Evolutionary conservation across 176 grass and related monocot species (phyloP).

Genomic region (Eragrostis curvula): DNA sequence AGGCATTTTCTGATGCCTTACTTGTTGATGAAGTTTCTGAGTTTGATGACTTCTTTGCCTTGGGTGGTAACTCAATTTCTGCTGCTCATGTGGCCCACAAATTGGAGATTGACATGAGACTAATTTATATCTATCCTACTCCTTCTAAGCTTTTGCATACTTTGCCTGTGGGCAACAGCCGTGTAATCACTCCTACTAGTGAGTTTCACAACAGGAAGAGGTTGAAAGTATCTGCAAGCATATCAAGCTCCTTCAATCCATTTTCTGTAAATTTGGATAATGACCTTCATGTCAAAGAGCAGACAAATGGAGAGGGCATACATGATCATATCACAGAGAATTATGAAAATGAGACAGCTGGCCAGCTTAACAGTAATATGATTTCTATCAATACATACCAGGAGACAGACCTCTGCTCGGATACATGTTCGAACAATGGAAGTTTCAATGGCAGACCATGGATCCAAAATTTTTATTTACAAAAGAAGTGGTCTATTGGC

Average conservation of each 20-base stretch:
- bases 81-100: constrained; percentile 79
- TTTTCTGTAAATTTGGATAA: constrained; percentile 6
- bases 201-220: constrained; percentile 40
- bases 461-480: constrained; percentile 50
- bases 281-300: constrained; percentile 17
- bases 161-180: constrained; percentile 41
- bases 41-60: constrained; percentile 79
- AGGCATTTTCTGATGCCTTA: constrained; percentile 79
- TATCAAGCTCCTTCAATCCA: constrained; percentile 10
- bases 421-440: constrained; percentile 41
- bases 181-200: constrained; percentile 27
- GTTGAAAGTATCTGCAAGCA: constrained; percentile 21
- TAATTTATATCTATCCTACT: constrained; percentile 75
- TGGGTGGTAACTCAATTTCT: constrained; percentile 89
- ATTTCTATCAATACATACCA: constrained; percentile 11
- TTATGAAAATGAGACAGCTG: constrained; percentile 23
- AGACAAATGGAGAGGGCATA: constrained; percentile 15
- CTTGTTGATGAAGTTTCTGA: constrained; percentile 75
- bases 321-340: constrained; percentile 32
- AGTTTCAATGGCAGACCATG: constrained; percentile 38
- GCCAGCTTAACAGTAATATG: constrained; percentile 24
- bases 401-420: not conserved
- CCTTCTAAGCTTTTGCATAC: constrained; percentile 66
- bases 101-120: constrained; percentile 81
- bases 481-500: constrained; percentile 59